Percentiles rank a stretch among this genome's conserved stretches.
Evolutionary conservation across 2,329 filamentous ascomycete genomes (phyloP).

Genomic region (Cylindrodendrum hubeiense): DNA sequence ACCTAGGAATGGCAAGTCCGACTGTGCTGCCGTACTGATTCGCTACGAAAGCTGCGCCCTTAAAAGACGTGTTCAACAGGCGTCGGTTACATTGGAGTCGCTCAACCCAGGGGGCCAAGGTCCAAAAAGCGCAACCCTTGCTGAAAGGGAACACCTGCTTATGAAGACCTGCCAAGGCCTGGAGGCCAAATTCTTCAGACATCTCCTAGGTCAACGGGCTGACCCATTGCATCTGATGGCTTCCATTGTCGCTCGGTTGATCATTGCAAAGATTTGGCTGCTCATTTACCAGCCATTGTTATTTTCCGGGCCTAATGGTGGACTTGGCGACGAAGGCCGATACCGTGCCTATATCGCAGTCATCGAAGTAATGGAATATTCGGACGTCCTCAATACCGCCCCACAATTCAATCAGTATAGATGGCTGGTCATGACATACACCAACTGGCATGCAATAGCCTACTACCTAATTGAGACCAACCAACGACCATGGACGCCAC

Average conservation of each 20-base stretch:
- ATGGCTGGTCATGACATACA: slow-evolving; percentile 65
- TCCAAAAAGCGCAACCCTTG: slow-evolving; percentile 48
- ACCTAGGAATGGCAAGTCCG: slow-evolving; percentile 64
- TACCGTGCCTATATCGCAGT: slow-evolving; percentile 79
- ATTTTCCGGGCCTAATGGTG: slow-evolving; percentile 66
- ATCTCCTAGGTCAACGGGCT: slow-evolving; percentile 56
- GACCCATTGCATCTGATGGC: slow-evolving; percentile 75
- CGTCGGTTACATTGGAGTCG: slow-evolving; percentile 51
- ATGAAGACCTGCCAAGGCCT: slow-evolving; percentile 64
- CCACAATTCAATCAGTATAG: slow-evolving; percentile 58
- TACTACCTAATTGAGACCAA: slow-evolving; percentile 61
- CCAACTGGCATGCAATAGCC: slow-evolving; percentile 64
- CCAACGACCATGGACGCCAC: slow-evolving; percentile 61
- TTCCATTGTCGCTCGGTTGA: slow-evolving; percentile 75
- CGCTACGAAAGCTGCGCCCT: slow-evolving; percentile 64
- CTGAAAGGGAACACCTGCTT: slow-evolving; percentile 59
- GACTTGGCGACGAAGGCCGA: slow-evolving; percentile 72
- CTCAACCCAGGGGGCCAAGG: too few relatives aligned
- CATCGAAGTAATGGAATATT: slow-evolving; percentile 80
- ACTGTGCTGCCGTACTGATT: slow-evolving; percentile 62
- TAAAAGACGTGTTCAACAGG: slow-evolving; percentile 50
- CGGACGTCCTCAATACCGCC: slow-evolving; percentile 74
- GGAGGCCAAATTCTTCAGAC: slow-evolving; percentile 65
- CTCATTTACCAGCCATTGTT: slow-evolving; percentile 82
- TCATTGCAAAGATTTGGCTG: slow-evolving; percentile 83